Percentiles rank a stretch among this genome's conserved stretches.
Conservation (phyloP, 257 asterid species). For the Solanum microdontum region DNA sequence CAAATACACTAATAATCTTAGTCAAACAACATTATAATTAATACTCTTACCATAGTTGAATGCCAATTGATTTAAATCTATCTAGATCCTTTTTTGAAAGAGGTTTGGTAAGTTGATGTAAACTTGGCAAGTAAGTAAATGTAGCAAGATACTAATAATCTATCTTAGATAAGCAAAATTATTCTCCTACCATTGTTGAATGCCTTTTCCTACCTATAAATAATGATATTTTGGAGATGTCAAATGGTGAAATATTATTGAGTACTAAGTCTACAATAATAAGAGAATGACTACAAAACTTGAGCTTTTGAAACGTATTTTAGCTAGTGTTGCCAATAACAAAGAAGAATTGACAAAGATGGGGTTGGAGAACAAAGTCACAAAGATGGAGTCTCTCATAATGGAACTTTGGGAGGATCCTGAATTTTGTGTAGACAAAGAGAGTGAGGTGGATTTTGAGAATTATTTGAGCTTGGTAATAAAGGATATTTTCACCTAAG, state of each 20-base stretch:
- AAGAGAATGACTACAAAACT: neutral
- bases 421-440: neutral
- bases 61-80: neutral
- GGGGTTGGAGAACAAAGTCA: neutral
- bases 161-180: neutral
- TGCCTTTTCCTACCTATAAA: neutral
- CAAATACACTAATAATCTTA: neutral
- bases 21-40: neutral
- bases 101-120: neutral
- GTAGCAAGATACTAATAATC: neutral
- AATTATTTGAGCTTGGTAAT: neutral
- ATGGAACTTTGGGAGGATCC: neutral
- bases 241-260: neutral
- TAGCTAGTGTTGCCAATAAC: neutral
- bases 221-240: neutral
- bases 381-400: neutral
- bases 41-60: neutral
- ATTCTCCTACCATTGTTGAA: neutral
- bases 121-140: neutral
- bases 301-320: neutral
- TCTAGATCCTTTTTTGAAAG: neutral
- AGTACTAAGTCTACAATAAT: neutral
- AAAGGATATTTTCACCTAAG: neutral
- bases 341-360: neutral
- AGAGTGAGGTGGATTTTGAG: neutral